Conservation (phyloP, 1,139 yeast genomes). For the Nadsonia starkeyi-henricii region DNA sequence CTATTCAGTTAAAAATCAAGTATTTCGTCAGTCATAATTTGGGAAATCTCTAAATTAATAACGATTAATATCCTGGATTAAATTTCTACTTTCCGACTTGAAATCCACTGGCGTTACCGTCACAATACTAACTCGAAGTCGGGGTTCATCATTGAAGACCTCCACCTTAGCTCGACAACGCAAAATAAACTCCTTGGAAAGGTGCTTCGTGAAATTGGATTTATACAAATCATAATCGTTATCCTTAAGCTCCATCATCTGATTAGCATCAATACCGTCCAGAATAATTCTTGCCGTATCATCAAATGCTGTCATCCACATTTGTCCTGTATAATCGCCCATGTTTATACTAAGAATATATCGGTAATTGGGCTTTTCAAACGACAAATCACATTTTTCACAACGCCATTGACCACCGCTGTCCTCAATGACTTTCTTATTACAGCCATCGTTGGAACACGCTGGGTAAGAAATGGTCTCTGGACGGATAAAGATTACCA, state of each 20-base stretch:
- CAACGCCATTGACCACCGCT: conserved; percentile 78
- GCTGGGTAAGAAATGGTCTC: conserved; percentile 83
- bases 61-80: conserved; percentile 33
- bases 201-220: conserved; percentile 34
- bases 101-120: conserved; percentile 44
- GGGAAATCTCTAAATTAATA: too few species aligned
- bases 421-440: conserved; percentile 66
- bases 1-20: too few species aligned
- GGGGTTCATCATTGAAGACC: conserved; percentile 60
- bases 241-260: conserved; percentile 39
- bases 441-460: conserved; percentile 60
- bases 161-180: conserved; percentile 76
- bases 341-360: conserved; percentile 62
- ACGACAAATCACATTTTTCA: conserved; percentile 70
- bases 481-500: conserved; percentile 54
- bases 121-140: conserved; percentile 62
- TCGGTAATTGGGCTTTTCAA: conserved; percentile 59
- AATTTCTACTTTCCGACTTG: conserved; percentile 45
- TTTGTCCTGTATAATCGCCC: conserved; percentile 66
- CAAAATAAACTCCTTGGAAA: conserved; percentile 53
- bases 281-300: conserved; percentile 61
- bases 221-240: conserved; percentile 34
- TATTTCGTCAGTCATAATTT: too few species aligned
- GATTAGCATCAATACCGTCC: conserved; percentile 51
- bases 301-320: conserved; percentile 83